A percentile compares a stretch with the other conserved stretches of the same genome.
Conservation (phyloP, 2,329 filamentous ascomycete species). For the Coniosporium tulheliwenetii region DNA sequence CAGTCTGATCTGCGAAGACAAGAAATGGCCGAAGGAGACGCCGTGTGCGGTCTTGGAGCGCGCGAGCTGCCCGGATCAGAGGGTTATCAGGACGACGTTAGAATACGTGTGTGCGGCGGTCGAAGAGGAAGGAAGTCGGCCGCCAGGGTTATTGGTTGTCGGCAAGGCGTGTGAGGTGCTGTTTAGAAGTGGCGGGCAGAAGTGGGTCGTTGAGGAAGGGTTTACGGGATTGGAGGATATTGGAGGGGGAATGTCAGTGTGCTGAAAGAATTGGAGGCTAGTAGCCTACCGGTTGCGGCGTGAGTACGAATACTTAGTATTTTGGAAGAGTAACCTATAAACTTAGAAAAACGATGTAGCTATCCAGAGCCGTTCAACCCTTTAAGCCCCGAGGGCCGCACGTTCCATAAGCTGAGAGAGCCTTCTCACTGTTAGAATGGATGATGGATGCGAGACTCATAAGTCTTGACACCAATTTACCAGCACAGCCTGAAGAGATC, state of each 20-base stretch:
- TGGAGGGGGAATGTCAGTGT: constrained; percentile 11
- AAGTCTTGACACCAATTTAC: too few relatives aligned
- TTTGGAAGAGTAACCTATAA: too few relatives aligned
- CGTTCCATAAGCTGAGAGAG: too few relatives aligned
- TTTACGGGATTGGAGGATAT: constrained; percentile 55
- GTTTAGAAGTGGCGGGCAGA: constrained; percentile 40
- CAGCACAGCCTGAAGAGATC: too few relatives aligned
- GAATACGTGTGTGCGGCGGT: constrained; percentile 66
- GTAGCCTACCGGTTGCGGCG: too few relatives aligned
- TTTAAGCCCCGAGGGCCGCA: too few relatives aligned
- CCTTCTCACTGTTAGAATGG: too few relatives aligned
- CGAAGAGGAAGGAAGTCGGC: constrained; percentile 75
- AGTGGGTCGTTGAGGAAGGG: constrained; percentile 79
- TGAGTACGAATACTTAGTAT: too few relatives aligned
- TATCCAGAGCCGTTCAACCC: too few relatives aligned
- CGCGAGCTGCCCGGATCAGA: constrained; percentile 85
- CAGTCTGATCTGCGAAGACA: constrained; percentile 42
- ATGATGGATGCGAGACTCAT: too few relatives aligned
- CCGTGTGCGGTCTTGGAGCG: constrained; percentile 89
- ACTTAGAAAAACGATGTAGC: too few relatives aligned
- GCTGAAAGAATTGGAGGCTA: constrained; percentile 2
- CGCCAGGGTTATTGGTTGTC: constrained; percentile 76
- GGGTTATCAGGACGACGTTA: constrained; percentile 78
- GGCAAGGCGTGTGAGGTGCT: constrained; percentile 73
- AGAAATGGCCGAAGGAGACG: constrained; percentile 55